These are phyloP conservation scores for Phaeoacremonium minimum DNA, from an alignment of 2,329 filamentous ascomycete genomes.

Conservation along the genomic window DNA sequence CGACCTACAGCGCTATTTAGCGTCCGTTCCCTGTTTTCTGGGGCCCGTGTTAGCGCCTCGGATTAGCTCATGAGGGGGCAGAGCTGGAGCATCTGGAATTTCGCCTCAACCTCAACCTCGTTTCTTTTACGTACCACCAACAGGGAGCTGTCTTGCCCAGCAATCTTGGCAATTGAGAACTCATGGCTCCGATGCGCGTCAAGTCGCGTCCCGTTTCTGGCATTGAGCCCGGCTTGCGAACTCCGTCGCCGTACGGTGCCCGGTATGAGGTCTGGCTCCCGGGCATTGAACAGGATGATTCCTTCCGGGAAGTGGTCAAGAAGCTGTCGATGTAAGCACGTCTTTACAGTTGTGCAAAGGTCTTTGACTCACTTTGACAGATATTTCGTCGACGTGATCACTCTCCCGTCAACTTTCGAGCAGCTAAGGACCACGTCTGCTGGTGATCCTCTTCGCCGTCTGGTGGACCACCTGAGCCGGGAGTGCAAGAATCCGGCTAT, in stretches of 20 bases:
- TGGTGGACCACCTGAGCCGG: conserved; percentile 61
- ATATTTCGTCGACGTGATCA: conserved; percentile 59
- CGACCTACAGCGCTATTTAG: too few relatives aligned
- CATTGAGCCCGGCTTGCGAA: conserved; percentile 20
- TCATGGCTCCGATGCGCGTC: conserved; percentile 34
- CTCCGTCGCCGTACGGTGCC: conserved; percentile 26
- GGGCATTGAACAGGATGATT: conserved; percentile 52
- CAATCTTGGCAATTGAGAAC: conserved; percentile 1
- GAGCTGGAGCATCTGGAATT: too few relatives aligned
- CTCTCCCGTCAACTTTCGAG: conserved; percentile 66
- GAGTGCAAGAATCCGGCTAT: conserved; percentile 65
- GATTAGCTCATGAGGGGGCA: too few relatives aligned
- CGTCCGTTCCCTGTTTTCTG: too few relatives aligned
- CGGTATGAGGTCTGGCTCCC: conserved; percentile 38
- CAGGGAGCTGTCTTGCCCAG: neutral
- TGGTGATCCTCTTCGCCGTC: conserved; percentile 48
- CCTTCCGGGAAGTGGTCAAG: conserved; percentile 61
- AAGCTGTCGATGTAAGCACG: conserved; percentile 57
- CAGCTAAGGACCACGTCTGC: conserved; percentile 65
- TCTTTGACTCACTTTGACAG: conserved; percentile 26
- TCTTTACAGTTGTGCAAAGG: conserved; percentile 10
- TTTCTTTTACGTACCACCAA: too few relatives aligned
- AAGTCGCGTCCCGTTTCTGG: conserved; percentile 26
- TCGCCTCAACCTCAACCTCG: too few relatives aligned
- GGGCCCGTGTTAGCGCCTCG: too few relatives aligned